Evolutionary conservation across 345 rosid genomes (phyloP), one percentile per base, ranked within the genome.

Genomic region (Durio zibethinus): DNA sequence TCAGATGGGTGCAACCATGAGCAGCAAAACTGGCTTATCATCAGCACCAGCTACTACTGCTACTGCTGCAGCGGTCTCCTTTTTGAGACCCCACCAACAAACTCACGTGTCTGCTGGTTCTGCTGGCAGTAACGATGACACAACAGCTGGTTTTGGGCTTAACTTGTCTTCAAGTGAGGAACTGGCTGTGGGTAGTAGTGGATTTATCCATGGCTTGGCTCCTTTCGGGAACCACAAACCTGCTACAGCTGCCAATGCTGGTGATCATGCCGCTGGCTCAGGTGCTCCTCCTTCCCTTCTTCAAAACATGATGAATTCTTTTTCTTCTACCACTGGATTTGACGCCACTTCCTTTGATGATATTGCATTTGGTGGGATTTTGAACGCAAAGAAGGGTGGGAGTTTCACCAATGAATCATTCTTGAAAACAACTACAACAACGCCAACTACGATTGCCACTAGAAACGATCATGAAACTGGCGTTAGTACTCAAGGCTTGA

Each of bases 1-100:
- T 64, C 97, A 90, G 78, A 89, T 93, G 88, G 95, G 98, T 35
- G 85, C 95, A 52, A 86, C 87, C 31, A 74, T 87, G 29, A 90
- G 85, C 80, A 84, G 74, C 65, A 78, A 78, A 53, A 70, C 77
- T 67, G 83, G 76, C 48, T 77, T 78, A 64, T 78, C 82, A 4
- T 67, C 80, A 56, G 80, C 23, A 35, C 14, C 14, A 15, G 16
- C 38, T 68, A 61, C 21, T 43, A 6, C 15, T 67, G 5, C 82
- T 53, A 75, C 68, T 7, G 10, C 21, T 0, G 43, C 67, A 29
- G 20, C 59, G 10, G 53, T 71, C 25, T 69, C 73, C 3, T 48
- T 78, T 73, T 62, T 65, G 21, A 79, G 82, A 77, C 86, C 84
- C 82, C 85, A 84, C 80, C 83, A 83, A 42, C 82, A 85, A 80